Evolutionary conservation across 1,139 yeast genomes (phyloP).

Genomic region (Suhomyces wounanorum): DNA sequence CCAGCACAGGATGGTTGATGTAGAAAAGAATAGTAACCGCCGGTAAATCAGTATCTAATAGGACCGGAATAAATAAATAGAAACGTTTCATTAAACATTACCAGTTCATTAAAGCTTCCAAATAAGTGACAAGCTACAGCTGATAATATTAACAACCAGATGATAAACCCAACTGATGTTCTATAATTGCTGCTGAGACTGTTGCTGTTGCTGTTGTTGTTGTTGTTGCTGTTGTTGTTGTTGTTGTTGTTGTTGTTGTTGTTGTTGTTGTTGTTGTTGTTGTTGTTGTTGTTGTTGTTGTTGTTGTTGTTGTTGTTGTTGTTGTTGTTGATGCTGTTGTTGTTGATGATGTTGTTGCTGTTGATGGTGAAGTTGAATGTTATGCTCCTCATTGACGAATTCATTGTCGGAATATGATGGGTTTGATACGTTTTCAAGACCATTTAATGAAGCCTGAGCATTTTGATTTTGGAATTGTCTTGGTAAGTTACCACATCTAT

Average conservation of each 20-base stretch:
- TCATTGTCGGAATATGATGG: slow-evolving; percentile 33
- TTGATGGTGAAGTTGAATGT: slow-evolving; percentile 11
- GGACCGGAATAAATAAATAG: slow-evolving; percentile 13
- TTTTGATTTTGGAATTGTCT: slow-evolving; percentile 43
- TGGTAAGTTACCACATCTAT: slow-evolving; percentile 87
- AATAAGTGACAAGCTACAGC: neutral
- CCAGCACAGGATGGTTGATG: neutral
- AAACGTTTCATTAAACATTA: slow-evolving; percentile 11
- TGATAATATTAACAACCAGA: neutral
- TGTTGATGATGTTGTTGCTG: slow-evolving; percentile 11
- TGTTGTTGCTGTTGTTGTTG: slow-evolving; percentile 11
- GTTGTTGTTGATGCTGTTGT: slow-evolving; percentile 9
- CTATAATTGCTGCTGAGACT: slow-evolving; percentile 6
- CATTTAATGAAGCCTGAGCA: slow-evolving; percentile 18
- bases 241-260: slow-evolving; percentile 9
- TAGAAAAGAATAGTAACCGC: slow-evolving; percentile 4
- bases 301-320: slow-evolving; percentile 8
- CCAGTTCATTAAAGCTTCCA: slow-evolving; percentile 6
- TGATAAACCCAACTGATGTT: neutral
- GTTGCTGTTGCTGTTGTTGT: slow-evolving; percentile 3
- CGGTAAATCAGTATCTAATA: slow-evolving; percentile 9
- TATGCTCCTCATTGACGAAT: slow-evolving; percentile 26
- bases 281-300: slow-evolving; percentile 7
- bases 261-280: slow-evolving; percentile 10
- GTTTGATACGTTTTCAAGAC: slow-evolving; percentile 25